Evolutionary conservation across 441 rosid species (phyloP), one percentile per base, ranked within the genome.

Genomic region (Sinapis alba): DNA sequence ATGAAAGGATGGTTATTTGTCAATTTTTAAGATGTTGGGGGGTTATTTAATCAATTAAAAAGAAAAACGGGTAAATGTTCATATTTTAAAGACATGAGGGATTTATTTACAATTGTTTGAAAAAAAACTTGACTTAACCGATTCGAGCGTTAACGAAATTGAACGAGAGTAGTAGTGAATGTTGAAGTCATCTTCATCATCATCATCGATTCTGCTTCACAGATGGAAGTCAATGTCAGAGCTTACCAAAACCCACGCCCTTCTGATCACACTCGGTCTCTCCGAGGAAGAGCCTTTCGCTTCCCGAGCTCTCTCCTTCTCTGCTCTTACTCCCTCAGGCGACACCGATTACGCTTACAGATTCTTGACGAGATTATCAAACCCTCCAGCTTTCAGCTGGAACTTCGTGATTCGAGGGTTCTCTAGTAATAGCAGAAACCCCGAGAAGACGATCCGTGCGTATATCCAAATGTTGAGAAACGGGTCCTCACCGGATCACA

Each of bases 341-440:
- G 72, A 79, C 84, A 61, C 82, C 19, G 82, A 79, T 19, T 87
- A 89, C 81, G 86, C 91, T 64, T 71, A 64, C 83, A 82, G 43
- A 68, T 38, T 85, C 73, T 66, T 94, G n/a, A 75, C 73, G 4
- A 62, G 75, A 8, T 78, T 86, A 60, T 75, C 86, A 1, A 72
- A 77, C 38, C 90, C 89, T 11, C 73, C 81, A 13, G 19, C 69
- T 43, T 88, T 77, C 68, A 60, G 79, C 50, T 90, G 97, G 97
- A 92, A 85, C 77, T 68, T 83, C 0, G 66, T 92, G 27, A 72
- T 92, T 18, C 76, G 93, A 76, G 97, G 93, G 1, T 89, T 80
- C 68, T 84, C 89, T 18, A 73, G 57, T 21, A 84, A 61, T 20
- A 84, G 86, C 82, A 87, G 62, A 77, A 77, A 24, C 54, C 95